Conservation (phyloP, 1,284 basidiomycete genomes). For the Agroathelia rolfsii region DNA sequence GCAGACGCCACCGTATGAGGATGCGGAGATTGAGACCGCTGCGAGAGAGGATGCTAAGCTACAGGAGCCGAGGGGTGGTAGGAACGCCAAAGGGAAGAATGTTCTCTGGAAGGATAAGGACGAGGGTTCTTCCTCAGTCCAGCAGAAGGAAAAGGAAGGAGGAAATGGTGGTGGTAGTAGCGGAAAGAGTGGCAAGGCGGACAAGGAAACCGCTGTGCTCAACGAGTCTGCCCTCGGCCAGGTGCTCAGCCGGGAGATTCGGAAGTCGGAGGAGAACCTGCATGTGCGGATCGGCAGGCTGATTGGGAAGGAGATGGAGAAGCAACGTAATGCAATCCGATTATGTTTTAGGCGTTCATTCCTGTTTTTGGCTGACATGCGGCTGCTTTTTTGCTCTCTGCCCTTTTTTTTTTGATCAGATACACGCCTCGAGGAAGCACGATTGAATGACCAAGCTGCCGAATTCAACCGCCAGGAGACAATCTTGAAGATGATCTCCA, state of each 20-base stretch:
- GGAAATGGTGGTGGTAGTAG: too few relatives aligned
- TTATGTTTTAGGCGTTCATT: slow-evolving; percentile 10
- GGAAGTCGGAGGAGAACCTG: slow-evolving; percentile 70
- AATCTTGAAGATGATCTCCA: slow-evolving; percentile 77
- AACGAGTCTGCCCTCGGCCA: slow-evolving; percentile 45
- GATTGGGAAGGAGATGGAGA: slow-evolving; percentile 77
- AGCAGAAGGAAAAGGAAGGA: slow-evolving; percentile 36
- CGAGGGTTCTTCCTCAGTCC: slow-evolving; percentile 25
- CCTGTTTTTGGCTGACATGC: slow-evolving; percentile 6
- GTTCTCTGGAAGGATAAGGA: slow-evolving; percentile 54
- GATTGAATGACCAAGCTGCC: slow-evolving; percentile 62
- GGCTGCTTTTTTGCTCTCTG: slow-evolving; percentile 1
- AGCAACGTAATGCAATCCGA: slow-evolving; percentile 55
- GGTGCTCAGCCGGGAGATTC: slow-evolving; percentile 61
- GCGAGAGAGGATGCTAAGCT: slow-evolving; percentile 54
- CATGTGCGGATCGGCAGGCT: slow-evolving; percentile 63
- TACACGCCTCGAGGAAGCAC: slow-evolving; percentile 70
- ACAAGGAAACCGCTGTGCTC: slow-evolving; percentile 31
- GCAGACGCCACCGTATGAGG: slow-evolving; percentile 64
- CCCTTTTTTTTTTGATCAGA: slow-evolving; percentile 32
- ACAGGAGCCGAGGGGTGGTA: too few relatives aligned
- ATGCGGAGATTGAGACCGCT: slow-evolving; percentile 52
- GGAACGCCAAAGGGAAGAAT: slow-evolving; percentile 41
- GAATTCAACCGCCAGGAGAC: slow-evolving; percentile 78
- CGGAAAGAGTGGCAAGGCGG: slow-evolving; percentile 25